Conservation (phyloP, 1,284 basidiomycete genomes). For the Porogramme epimiltina region DNA sequence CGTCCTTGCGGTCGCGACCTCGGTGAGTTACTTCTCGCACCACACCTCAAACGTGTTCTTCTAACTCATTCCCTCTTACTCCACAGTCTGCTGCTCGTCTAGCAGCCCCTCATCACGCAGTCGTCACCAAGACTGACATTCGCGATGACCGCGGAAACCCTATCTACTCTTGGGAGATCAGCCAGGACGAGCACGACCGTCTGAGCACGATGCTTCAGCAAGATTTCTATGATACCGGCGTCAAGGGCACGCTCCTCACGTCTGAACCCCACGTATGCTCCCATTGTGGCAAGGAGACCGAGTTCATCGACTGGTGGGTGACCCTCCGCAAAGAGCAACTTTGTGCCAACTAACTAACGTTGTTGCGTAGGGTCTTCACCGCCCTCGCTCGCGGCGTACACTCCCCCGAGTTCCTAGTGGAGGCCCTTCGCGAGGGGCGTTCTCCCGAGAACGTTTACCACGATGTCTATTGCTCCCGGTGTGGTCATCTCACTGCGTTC, state of each 20-base stretch:
- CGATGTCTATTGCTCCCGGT: constrained; percentile 21
- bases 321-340: no score
- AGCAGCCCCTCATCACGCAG: no score
- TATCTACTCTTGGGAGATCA: constrained; percentile 6
- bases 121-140: background rate
- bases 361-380: constrained; percentile 14
- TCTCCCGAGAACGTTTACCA: constrained; percentile 13
- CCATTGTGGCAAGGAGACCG: constrained; percentile 19
- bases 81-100: no score
- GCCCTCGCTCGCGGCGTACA: constrained; percentile 17
- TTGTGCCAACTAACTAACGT: background rate
- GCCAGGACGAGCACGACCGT: constrained; percentile 4
- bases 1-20: no score
- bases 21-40: no score
- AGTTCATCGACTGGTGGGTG: constrained; percentile 20
- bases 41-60: no score
- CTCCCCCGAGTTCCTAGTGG: constrained; percentile 16
- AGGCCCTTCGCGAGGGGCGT: constrained; percentile 10
- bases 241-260: constrained; percentile 11
- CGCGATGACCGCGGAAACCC: background rate
- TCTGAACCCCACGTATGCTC: constrained; percentile 8
- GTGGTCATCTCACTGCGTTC: constrained; percentile 19
- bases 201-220: constrained; percentile 3
- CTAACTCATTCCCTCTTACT: no score
- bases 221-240: background rate